Base-by-base conservation (phyloP, 1,284 basidiomycete species). In the Pseudozyma tsukubaensis region DNA sequence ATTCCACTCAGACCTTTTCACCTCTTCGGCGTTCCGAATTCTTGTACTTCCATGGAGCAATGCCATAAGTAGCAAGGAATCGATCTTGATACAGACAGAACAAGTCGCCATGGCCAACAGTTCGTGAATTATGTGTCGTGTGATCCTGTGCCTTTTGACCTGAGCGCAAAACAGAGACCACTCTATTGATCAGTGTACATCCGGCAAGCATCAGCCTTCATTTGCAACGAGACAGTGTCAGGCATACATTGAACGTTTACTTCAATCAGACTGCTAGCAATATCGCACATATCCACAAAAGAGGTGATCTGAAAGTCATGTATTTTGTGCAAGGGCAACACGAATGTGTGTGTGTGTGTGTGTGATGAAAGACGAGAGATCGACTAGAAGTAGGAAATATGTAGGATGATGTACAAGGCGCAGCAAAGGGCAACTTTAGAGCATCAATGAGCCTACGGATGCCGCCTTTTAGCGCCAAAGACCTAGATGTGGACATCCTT, bases 251-350 rank as follows among this genome's bases (percentile, higher is more conserved):
- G n/a, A n/a, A n/a, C n/a, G n/a, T n/a, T n/a, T n/a, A 39, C 18
- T 14, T 21, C 40, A 21, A 24, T 37, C 49, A 29, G 24, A 29
- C 24, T 29, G 24, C 6, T 29, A 29, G 32, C 21, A 43, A 13
- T 13, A 6, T n/a, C 3, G 29, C 13, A 51, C 50, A n/a, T 19
- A 43, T 9, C 19, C 29, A 36, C 16, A 18, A 18, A n/a, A 16
- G 13, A 40, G 1, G 42, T 56, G 57, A 53, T 60, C 64, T 64
- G 57, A 56, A 63, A 57, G 60, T 63, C 60, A 70, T 70, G 67
- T 70, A 70, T 63, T 70, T 70, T 68, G 60, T 73, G 71, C 54
- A 67, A 73, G 71, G 71, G 71, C 58, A 42, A 65, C 71, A 68
- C 63, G 47, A n/a, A n/a, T 32, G 29, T 32, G 32, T 32, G 35